Base-by-base conservation (phyloP, 2,329 filamentous ascomycete species). In the Rutstroemia sp. region DNA sequence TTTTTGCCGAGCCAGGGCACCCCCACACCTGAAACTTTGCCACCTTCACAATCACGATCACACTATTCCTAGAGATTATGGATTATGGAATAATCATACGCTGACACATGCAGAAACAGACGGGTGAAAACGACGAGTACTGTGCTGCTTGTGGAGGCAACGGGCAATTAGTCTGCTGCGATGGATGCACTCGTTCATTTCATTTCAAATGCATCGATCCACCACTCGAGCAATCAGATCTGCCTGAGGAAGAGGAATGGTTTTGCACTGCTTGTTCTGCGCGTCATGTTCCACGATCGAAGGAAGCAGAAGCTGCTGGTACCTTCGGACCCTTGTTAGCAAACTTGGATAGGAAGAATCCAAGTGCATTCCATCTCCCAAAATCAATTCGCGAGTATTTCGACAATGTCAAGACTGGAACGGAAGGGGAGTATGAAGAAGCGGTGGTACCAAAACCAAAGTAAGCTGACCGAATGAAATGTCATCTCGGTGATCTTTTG, bases 171-270 rank as follows among this genome's bases (percentile, higher is more conserved):
- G 80, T 97, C 62, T 96, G 92, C 73, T 99, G 94, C 72, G 94
- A 97, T 74, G 89, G 88, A 60, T 99, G 94, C 73, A 82, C 86
- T 59, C 84, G 89, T 63, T 89, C 92, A 5, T 96, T 95, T 73
- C 94, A 97, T 72, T 90, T 94, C 69, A 79, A 82, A 58, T 97
- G 94, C 70, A 83, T 94, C 63, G 87, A 95, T 71, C 91, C 92
- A 60, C 87, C 89, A 40, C 76, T 90, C 63, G 60, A 59, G 25
- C 60, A 65, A 39, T 78, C 84, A 55, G 79, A 82, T 58, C 76
- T 86, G 57, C 84, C 86, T 10, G 83, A 88, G 57, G 87, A 53
- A n/a, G 87, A 56, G 34, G 54, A 90, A 65, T 97, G 91, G 89
- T 94, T 81, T 71, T 97, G 92, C 73, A 87, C 88, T 65, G 79